A percentile compares a stretch with the other conserved stretches of the same genome.
Evolutionary conservation across 164 flowering plant genomes (phyloP).

Genomic region (Tetrastigma voinierianum): DNA sequence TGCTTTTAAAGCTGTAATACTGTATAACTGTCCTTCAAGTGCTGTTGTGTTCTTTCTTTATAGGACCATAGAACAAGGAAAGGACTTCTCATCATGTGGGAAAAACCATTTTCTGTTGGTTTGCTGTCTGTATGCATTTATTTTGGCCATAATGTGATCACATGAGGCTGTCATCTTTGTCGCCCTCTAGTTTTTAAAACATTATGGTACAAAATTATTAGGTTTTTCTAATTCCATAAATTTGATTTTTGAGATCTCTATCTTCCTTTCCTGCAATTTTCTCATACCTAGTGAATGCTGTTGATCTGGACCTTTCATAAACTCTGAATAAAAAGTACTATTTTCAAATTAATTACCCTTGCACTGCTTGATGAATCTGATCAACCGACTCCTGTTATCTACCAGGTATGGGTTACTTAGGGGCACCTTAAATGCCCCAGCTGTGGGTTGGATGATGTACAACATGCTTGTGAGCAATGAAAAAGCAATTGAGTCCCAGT

Average conservation of each 20-base stretch:
- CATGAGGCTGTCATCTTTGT: neutral
- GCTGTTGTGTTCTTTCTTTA: neutral
- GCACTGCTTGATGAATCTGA: neutral
- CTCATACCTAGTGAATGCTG: neutral
- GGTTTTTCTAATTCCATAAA: neutral
- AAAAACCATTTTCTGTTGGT: neutral
- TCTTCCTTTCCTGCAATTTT: no score
- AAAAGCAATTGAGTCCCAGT: constrained; percentile 87
- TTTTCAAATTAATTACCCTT: neutral
- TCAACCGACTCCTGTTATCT: neutral
- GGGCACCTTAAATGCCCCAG: constrained; percentile 89
- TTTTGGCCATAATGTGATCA: neutral
- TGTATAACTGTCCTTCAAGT: neutral
- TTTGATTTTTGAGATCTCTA: neutral
- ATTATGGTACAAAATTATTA: neutral
- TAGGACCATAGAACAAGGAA: neutral
- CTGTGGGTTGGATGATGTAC: constrained; percentile 98
- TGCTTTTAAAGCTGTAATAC: neutral
- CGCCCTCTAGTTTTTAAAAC: neutral
- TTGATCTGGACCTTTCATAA: neutral
- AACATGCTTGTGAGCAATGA: constrained; percentile 93
- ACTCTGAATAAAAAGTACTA: neutral
- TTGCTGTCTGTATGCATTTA: neutral
- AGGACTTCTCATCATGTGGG: neutral
- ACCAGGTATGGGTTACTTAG: constrained; percentile 82